These are phyloP conservation scores for Phalaenopsis equestris DNA, from an alignment of 106 monocot genomes.

Conservation along the genomic window DNA sequence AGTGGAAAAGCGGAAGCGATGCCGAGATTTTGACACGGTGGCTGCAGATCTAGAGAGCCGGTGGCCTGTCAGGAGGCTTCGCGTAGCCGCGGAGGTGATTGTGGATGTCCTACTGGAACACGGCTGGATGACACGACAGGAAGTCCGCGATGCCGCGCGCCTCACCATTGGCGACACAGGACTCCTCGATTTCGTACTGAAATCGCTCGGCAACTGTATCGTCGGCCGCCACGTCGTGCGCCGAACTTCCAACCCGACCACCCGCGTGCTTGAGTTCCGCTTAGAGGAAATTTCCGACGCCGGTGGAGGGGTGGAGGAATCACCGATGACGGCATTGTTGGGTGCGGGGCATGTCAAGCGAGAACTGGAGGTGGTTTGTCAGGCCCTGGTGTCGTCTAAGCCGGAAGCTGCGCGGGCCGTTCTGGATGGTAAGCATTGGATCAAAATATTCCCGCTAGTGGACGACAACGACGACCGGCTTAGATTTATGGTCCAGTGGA, in stretches of 20 bases:
- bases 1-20: conserved; percentile 14
- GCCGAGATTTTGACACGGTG: conserved; percentile 43
- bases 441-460: conserved; percentile 47
- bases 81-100: conserved; percentile 54
- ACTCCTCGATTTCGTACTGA: conserved; percentile 87
- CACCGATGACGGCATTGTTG: conserved; percentile 3
- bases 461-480: conserved; percentile 80
- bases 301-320: not conserved
- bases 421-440: conserved; percentile 75
- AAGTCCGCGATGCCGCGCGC: conserved; percentile 69
- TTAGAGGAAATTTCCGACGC: conserved; percentile 20
- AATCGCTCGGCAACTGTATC: conserved; percentile 64
- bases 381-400: conserved; percentile 17
- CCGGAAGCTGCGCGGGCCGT: conserved; percentile 30
- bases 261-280: conserved; percentile 71
- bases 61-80: conserved; percentile 63
- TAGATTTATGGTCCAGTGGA: conserved; percentile 55
- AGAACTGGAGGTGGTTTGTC: conserved; percentile 41
- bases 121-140: conserved; percentile 75
- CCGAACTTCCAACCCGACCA: conserved; percentile 48
- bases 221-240: conserved; percentile 47
- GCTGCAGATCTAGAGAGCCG: conserved; percentile 51
- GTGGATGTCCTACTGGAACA: conserved; percentile 44
- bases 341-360: conserved; percentile 18
- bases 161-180: conserved; percentile 83